These are phyloP conservation scores for Globisporangium mamillatum DNA, from an alignment of 352 stramenopile species.

Conservation along the genomic window DNA sequence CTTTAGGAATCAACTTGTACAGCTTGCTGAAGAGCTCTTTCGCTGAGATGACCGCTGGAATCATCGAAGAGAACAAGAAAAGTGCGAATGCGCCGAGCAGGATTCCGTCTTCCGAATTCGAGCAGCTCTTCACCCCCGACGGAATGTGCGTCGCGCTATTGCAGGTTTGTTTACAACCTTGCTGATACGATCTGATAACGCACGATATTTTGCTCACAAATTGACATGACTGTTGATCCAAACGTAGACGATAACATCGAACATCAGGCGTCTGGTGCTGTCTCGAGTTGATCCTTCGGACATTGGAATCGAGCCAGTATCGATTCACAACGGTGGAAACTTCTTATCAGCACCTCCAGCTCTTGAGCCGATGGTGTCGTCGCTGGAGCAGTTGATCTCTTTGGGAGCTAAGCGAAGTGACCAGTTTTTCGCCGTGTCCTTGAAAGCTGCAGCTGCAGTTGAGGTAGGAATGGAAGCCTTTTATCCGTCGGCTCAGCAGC, in stretches of 20 bases:
- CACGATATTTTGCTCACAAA: background rate
- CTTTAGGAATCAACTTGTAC: constrained; percentile 14
- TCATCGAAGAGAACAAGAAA: constrained; percentile 3
- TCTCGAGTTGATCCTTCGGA: constrained; percentile 74
- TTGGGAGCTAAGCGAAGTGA: constrained; percentile 79
- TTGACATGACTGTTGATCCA: constrained; percentile 6
- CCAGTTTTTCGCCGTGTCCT: constrained; percentile 72
- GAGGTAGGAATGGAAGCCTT: constrained; percentile 87
- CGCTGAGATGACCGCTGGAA: constrained; percentile 9
- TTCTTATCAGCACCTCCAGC: constrained; percentile 56
- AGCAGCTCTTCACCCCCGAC: constrained; percentile 48
- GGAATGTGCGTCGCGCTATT: constrained; percentile 68
- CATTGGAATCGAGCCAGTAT: constrained; percentile 56
- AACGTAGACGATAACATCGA: constrained; percentile 69
- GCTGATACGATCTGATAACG: background rate
- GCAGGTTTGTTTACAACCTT: constrained; percentile 28
- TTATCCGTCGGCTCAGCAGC: constrained; percentile 80
- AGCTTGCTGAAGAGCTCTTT: constrained; percentile 19
- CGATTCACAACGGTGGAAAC: constrained; percentile 34
- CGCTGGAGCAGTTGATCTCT: constrained; percentile 75
- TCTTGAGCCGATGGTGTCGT: constrained; percentile 58
- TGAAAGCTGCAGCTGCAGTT: constrained; percentile 80
- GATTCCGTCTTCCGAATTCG: constrained; percentile 7
- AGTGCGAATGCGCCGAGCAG: background rate
- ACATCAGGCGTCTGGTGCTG: constrained; percentile 78